Conservation (phyloP, 257 asterid genomes). For the Solanum dulcamara region DNA sequence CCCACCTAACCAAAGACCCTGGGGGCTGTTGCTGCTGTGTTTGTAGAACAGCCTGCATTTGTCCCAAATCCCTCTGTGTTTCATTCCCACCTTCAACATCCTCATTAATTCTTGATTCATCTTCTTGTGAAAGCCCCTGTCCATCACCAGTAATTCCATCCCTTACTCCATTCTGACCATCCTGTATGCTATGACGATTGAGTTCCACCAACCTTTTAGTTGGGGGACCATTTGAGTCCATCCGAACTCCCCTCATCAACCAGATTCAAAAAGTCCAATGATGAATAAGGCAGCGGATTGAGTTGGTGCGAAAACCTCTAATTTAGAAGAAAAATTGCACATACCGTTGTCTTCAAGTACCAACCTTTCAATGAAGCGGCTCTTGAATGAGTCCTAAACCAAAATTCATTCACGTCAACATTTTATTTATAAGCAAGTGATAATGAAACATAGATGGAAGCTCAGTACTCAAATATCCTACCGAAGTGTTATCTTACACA, state of each 20-base stretch:
- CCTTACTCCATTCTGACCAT: slow-evolving; percentile 14
- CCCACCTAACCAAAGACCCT: slow-evolving; percentile 33
- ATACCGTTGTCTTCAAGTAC: slow-evolving; percentile 15
- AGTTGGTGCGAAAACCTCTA: slow-evolving; percentile 23
- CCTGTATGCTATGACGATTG: slow-evolving; percentile 7
- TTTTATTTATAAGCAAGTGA: not conserved
- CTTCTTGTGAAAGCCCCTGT: slow-evolving; percentile 22
- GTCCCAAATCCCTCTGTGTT: slow-evolving; percentile 7
- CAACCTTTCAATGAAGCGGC: not conserved
- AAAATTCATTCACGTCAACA: not conserved
- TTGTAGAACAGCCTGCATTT: slow-evolving; percentile 12
- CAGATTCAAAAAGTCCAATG: slow-evolving; percentile 32
- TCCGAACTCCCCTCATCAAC: slow-evolving; percentile 39
- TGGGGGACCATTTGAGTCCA: slow-evolving; percentile 15
- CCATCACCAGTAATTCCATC: slow-evolving; percentile 15
- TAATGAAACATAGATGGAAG: not conserved
- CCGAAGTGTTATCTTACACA: not conserved
- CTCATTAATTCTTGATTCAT: slow-evolving; percentile 25
- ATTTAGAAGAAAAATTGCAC: slow-evolving; percentile 20
- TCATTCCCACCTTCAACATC: slow-evolving; percentile 10
- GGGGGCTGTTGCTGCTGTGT: slow-evolving; percentile 22
- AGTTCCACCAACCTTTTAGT: slow-evolving; percentile 19
- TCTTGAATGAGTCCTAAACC: not conserved
- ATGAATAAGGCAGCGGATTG: slow-evolving; percentile 24
- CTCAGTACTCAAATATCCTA: not conserved